phyloP scores from a whole-genome alignment of 371 early-diverging fungal genomes.

The Apophysomyces sp. region DNA sequence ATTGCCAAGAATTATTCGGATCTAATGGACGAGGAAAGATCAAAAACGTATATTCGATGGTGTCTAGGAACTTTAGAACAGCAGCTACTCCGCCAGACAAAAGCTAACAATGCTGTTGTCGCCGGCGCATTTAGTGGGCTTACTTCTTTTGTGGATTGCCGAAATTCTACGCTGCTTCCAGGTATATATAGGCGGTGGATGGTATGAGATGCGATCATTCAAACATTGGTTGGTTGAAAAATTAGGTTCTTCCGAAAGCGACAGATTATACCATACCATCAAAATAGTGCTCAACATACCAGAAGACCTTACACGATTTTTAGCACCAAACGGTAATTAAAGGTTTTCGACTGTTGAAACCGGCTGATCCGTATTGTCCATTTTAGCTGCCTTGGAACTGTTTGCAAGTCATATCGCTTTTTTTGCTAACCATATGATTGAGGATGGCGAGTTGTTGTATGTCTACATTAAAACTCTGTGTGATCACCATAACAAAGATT shows the following conservation, averaged over 20 bases:
- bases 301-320: constrained; percentile 43
- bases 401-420: constrained; percentile 51
- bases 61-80: constrained; percentile 34
- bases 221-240: background rate
- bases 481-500: constrained; percentile 49
- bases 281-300: constrained; percentile 43
- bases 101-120: constrained; percentile 29
- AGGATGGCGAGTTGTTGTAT: constrained; percentile 47
- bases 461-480: constrained; percentile 40
- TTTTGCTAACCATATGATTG: constrained; percentile 44
- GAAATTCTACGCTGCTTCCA: background rate
- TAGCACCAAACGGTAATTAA: constrained; percentile 48
- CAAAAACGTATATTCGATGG: constrained; percentile 34
- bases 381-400: constrained; percentile 56
- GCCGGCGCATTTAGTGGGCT: constrained; percentile 45
- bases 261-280: constrained; percentile 28
- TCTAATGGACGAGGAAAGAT: constrained; percentile 12
- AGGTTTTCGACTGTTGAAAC: too few relatives aligned
- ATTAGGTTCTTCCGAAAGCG: constrained; percentile 24
- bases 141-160: constrained; percentile 33
- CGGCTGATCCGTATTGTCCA: background rate
- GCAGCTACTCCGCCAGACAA: constrained; percentile 26
- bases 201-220: background rate
- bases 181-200: background rate
- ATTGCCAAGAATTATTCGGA: constrained; percentile 39